These are phyloP conservation scores for Syncephalis plumigaleata DNA, from an alignment of 371 early-diverging fungal genomes.

Conservation along the genomic window DNA sequence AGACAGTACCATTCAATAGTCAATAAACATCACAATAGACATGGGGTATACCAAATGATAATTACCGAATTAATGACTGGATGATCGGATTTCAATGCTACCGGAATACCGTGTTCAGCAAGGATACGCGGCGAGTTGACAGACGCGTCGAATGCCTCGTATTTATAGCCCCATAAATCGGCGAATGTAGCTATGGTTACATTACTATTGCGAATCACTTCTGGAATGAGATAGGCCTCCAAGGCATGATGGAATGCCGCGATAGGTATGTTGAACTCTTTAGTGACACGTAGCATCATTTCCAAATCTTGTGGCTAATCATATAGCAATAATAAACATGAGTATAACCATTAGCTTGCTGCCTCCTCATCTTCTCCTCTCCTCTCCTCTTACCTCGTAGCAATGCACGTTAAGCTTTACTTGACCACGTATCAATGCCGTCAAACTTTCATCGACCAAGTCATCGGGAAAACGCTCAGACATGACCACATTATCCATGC, in stretches of 20 bases:
- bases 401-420: conserved; percentile 58
- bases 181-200: conserved; percentile 53
- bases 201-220: conserved; percentile 32
- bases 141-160: conserved; percentile 55
- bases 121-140: conserved; percentile 44
- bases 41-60: no score
- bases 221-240: conserved; percentile 55
- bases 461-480: conserved; percentile 39
- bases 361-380: not conserved
- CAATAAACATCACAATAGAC: not conserved
- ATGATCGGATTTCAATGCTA: conserved; percentile 71
- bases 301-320: conserved; percentile 39
- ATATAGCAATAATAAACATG: not conserved
- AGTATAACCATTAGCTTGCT: no score
- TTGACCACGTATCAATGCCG: conserved; percentile 50
- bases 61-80: conserved; percentile 53
- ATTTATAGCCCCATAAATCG: conserved; percentile 56
- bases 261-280: conserved; percentile 60
- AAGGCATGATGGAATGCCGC: conserved; percentile 67
- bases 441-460: conserved; percentile 32
- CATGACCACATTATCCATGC: conserved; percentile 11
- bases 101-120: conserved; percentile 46
- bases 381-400: conserved; percentile 19
- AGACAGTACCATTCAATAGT: not conserved
- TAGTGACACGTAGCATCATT: conserved; percentile 50